Evolutionary conservation across 2,329 filamentous ascomycete species (phyloP).

Genomic region (Diaporthe ampelina): DNA sequence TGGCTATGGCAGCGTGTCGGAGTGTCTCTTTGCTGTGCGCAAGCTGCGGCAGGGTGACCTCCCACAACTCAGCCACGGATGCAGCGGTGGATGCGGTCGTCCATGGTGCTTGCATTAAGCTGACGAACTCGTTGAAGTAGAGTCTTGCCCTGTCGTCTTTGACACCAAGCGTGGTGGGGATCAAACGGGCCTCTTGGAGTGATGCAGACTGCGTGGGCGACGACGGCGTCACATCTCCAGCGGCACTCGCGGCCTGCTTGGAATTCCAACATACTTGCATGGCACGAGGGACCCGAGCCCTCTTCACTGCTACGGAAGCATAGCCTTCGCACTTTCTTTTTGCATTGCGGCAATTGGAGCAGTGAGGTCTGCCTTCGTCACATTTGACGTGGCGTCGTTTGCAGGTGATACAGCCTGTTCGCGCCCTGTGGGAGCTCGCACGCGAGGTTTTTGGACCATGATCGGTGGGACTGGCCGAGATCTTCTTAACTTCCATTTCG

Average conservation of each 20-base stretch:
- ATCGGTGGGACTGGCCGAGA: background rate
- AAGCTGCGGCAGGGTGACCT: slow-evolving; percentile 18
- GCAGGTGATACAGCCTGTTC: slow-evolving; percentile 21
- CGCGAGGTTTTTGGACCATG: background rate
- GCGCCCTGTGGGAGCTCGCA: slow-evolving; percentile 14
- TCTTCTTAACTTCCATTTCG: slow-evolving; percentile 1
- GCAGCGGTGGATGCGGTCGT: slow-evolving; percentile 1
- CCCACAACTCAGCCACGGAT: slow-evolving; percentile 9
- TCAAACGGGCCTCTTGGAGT: background rate
- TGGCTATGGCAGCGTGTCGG: slow-evolving; percentile 20
- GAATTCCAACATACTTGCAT: slow-evolving; percentile 19
- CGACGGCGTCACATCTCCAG: background rate
- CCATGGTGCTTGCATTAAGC: slow-evolving; percentile 17
- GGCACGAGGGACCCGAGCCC: background rate
- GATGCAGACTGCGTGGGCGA: background rate
- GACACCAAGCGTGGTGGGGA: background rate
- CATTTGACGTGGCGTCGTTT: slow-evolving; percentile 20
- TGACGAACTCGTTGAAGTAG: slow-evolving; percentile 13
- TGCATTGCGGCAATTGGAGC: background rate
- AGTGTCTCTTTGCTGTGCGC: slow-evolving; percentile 12
- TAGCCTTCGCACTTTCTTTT: slow-evolving; percentile 10
- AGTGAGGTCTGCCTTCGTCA: slow-evolving; percentile 18
- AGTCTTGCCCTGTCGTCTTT: background rate
- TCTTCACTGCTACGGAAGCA: background rate
- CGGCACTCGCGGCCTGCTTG: background rate